These are phyloP conservation scores for Colletotrichum paranaense DNA, from an alignment of 2,329 filamentous ascomycete genomes.

Conservation along the genomic window DNA sequence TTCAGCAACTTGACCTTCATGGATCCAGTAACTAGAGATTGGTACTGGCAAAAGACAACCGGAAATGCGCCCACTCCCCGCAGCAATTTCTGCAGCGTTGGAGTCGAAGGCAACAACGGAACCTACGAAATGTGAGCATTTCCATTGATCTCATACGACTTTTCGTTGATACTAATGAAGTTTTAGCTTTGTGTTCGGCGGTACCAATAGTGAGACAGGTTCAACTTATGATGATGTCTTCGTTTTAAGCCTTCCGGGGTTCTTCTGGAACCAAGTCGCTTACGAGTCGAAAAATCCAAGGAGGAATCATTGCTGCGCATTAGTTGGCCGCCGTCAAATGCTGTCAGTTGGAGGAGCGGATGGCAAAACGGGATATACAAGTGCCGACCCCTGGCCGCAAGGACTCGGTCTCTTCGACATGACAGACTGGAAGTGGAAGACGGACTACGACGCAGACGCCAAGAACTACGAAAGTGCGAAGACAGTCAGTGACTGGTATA, in stretches of 20 bases:
- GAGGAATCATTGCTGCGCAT: conserved; percentile 15
- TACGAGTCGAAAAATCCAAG: conserved; percentile 4
- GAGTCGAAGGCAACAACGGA: conserved; percentile 18
- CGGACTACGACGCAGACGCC: conserved; percentile 24
- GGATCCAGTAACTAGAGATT: conserved; percentile 26
- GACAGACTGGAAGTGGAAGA: conserved; percentile 22
- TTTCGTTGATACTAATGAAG: neutral
- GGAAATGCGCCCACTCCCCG: conserved; percentile 22
- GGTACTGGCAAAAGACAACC: conserved; percentile 32
- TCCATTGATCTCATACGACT: neutral
- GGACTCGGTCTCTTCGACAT: conserved; percentile 34
- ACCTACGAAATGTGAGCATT: conserved; percentile 34
- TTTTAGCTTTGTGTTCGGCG: conserved; percentile 34
- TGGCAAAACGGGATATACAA: neutral
- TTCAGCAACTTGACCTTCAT: conserved; percentile 35
- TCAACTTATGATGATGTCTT: conserved; percentile 24
- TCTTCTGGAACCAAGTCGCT: conserved; percentile 32
- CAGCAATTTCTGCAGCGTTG: conserved; percentile 19
- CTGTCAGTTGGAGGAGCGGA: conserved; percentile 20
- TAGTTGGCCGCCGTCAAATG: conserved; percentile 33
- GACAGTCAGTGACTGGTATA: conserved; percentile 24
- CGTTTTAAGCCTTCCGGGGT: conserved; percentile 34
- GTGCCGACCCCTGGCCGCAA: conserved; percentile 19
- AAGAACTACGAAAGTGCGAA: conserved; percentile 15
- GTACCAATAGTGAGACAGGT: neutral